Base-by-base conservation (phyloP, 345 rosid species). In the Theobroma cacao region DNA sequence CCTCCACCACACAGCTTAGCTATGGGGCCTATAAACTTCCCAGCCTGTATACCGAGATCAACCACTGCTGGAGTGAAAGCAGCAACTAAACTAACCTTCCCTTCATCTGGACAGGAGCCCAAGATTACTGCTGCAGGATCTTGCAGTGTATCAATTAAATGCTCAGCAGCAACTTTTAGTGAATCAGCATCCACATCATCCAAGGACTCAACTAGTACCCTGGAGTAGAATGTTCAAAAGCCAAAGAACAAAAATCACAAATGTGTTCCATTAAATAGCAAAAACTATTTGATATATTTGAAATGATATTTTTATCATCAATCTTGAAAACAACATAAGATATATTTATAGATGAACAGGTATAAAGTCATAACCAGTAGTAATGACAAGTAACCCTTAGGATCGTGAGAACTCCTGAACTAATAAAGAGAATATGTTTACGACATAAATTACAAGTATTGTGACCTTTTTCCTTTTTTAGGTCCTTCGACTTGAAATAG, bases 1-100 rank as follows among this genome's bases (percentile, higher is more conserved):
- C 99, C 99, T 79, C 98, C 99, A 0, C 96, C 96, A 10, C 99
- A 93, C 75, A 91, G 17, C 79, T 90, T 93, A 43, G 98, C 98
- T 52, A 72, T 52, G 75, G 75, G 75, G 10, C 96, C 96, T 48
- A 93, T 91, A 80, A 95, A 92, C 81, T 91, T 93, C 73, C 98
- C 99, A 4, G 99, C 99, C 82, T 91, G 92, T 72, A 95, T 82
- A 5, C 99, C 99, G 36, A 92, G 61, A 80, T 85, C 81, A 60
- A 93, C 91, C 12, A 93, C 90, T 13, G 87, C 85, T 7, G 92
- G 91, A 77, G 92, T 83, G 84, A 93, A 95, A 33, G 98, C 98
- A 60, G 98, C 98, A 59, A 92, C 94, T 78, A 95, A 87, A 82
- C 98, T 95, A 76, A 95, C 98, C 81, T 95, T 93, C 81, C 92